Conservation (phyloP, 148 eudicot species). For the Vaccinium vitisidaea region DNA sequence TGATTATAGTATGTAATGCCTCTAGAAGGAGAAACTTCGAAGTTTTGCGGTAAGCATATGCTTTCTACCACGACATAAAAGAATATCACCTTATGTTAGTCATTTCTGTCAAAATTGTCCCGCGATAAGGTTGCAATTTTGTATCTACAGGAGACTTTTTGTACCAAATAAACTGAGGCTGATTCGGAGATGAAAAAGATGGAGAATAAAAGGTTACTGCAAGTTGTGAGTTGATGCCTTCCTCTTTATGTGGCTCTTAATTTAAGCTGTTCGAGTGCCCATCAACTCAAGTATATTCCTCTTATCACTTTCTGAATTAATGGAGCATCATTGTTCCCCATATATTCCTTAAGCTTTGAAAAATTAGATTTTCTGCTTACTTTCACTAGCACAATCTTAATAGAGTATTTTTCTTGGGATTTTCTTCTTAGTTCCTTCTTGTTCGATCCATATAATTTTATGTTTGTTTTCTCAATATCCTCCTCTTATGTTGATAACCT, state of each 20-base stretch:
- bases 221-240: conserved; percentile 6
- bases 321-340: not conserved
- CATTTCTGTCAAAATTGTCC: not conserved
- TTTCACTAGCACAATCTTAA: not conserved
- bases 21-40: not conserved
- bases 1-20: not conserved
- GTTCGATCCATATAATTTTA: not conserved
- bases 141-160: not conserved
- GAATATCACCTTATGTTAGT: not conserved
- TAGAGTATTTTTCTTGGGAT: not conserved
- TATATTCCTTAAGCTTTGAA: not conserved
- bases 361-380: not conserved
- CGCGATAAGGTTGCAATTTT: not conserved
- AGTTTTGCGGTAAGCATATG: not conserved
- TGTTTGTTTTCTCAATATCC: not conserved
- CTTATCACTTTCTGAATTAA: not conserved
- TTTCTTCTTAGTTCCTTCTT: not conserved
- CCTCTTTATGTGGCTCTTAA: not conserved
- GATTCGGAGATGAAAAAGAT: not conserved
- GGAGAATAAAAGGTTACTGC: not conserved
- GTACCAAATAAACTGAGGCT: not conserved
- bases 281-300: not conserved
- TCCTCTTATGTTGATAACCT: not conserved
- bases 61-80: not conserved
- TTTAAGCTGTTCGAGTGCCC: not conserved